Percentiles rank a stretch among this genome's conserved stretches.
Conservation (phyloP, 495 filamentous ascomycete species). For the Aspergillus conjunctus region DNA sequence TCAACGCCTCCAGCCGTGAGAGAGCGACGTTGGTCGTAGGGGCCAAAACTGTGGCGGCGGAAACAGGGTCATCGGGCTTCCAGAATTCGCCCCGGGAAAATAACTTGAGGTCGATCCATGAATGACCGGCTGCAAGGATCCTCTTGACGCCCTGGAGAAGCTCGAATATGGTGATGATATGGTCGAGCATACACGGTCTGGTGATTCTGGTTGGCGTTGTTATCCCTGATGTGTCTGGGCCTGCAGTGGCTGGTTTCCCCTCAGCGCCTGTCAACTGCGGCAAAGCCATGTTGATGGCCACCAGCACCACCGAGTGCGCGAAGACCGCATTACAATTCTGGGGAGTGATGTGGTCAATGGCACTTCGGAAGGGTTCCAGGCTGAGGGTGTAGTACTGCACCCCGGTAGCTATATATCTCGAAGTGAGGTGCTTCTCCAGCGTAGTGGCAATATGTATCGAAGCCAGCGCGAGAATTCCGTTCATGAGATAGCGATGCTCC, state of each 20-base stretch:
- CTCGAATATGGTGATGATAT: conserved; percentile 32
- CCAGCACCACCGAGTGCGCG: conserved; percentile 51
- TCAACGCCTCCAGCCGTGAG: conserved; percentile 17
- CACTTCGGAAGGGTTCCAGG: conserved; percentile 42
- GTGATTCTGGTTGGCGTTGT: not conserved
- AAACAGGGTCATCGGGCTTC: conserved; percentile 7
- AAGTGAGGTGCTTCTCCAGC: not conserved
- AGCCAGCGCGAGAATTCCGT: conserved; percentile 52
- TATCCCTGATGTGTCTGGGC: not conserved
- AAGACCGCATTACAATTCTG: conserved; percentile 50
- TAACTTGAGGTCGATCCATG: conserved; percentile 30
- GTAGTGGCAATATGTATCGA: conserved; percentile 51
- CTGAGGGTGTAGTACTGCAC: conserved; percentile 49
- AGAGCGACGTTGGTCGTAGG: conserved; percentile 23
- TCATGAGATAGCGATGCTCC: conserved; percentile 51
- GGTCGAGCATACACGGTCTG: conserved; percentile 27
- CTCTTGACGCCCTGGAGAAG: conserved; percentile 36
- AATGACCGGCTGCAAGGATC: conserved; percentile 26
- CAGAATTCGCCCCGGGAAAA: conserved; percentile 29
- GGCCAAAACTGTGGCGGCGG: conserved; percentile 18
- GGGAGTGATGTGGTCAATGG: conserved; percentile 43
- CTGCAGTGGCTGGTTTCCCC: conserved; percentile 14
- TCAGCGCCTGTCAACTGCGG: conserved; percentile 36
- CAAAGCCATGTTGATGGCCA: conserved; percentile 42
- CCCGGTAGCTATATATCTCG: conserved; percentile 20